Percentiles rank a stretch among this genome's conserved stretches.
Conservation (phyloP, 129 eudicot species). For the Gnaphalium uliginosum region DNA sequence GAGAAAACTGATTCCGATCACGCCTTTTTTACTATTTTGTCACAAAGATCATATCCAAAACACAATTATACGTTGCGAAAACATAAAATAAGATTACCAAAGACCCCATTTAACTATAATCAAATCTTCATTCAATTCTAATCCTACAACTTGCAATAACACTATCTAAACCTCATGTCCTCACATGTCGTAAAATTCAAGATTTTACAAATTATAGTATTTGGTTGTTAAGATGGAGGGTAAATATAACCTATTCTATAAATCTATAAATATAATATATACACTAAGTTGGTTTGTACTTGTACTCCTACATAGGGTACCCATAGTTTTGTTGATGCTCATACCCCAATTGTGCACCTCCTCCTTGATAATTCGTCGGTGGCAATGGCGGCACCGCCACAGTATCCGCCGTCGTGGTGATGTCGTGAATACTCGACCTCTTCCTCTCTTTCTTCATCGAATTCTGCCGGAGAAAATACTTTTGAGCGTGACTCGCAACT, state of each 20-base stretch:
- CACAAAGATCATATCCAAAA: too few species aligned
- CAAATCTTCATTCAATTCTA: background rate
- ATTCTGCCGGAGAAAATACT: conserved; percentile 62
- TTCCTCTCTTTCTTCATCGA: conserved; percentile 69
- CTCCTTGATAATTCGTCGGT: conserved; percentile 33
- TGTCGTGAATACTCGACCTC: conserved; percentile 74
- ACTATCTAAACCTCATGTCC: conserved; percentile 17
- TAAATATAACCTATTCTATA: conserved; percentile 11
- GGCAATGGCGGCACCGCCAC: conserved; percentile 38
- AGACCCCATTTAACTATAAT: background rate
- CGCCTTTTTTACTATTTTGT: background rate
- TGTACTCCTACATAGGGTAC: conserved; percentile 35
- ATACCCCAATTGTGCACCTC: conserved; percentile 36
- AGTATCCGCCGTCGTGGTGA: conserved; percentile 53
- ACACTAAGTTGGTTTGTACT: conserved; percentile 25
- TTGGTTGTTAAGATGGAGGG: conserved; percentile 23
- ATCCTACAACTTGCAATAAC: background rate
- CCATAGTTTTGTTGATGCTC: conserved; percentile 38
- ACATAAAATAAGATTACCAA: background rate
- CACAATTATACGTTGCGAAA: background rate
- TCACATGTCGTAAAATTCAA: conserved; percentile 6
- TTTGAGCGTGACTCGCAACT: conserved; percentile 78
- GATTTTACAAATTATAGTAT: conserved; percentile 22
- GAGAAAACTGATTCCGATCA: too few species aligned
- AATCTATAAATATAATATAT: conserved; percentile 8